These are phyloP conservation scores for Begonia peltatifolia DNA, from an alignment of 306 rosid species.

Conservation along the genomic window DNA sequence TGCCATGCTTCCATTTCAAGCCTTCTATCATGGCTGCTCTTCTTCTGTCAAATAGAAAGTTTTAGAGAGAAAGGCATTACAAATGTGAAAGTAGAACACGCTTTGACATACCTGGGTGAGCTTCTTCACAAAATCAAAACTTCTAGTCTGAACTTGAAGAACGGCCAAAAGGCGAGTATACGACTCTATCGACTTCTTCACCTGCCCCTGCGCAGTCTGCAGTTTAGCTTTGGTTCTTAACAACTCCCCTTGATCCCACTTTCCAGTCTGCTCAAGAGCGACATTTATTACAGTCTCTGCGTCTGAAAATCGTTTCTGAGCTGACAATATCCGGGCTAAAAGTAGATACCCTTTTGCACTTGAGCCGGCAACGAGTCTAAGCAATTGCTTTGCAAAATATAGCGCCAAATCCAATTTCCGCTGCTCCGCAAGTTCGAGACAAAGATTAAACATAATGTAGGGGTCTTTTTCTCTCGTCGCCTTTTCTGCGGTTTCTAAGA, in stretches of 20 bases:
- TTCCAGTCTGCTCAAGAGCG: slow-evolving; percentile 77
- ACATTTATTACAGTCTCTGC: slow-evolving; percentile 75
- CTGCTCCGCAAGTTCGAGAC: slow-evolving; percentile 83
- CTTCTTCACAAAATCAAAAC: slow-evolving; percentile 31
- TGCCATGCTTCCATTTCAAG: slow-evolving; percentile 91
- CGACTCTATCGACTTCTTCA: slow-evolving; percentile 54
- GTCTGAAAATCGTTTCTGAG: slow-evolving; percentile 51
- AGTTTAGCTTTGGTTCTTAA: slow-evolving; percentile 76
- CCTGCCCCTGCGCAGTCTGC: slow-evolving; percentile 59
- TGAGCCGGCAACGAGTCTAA: slow-evolving; percentile 69
- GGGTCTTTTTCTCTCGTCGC: slow-evolving; percentile 50
- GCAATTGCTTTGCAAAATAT: slow-evolving; percentile 45
- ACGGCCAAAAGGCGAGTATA: slow-evolving; percentile 70
- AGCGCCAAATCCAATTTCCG: slow-evolving; percentile 57
- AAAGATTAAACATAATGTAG: slow-evolving; percentile 48
- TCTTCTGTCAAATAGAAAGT: slow-evolving; percentile 21
- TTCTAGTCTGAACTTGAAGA: slow-evolving; percentile 65
- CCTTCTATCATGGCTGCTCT: slow-evolving; percentile 38
- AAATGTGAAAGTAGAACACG: background rate
- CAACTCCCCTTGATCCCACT: slow-evolving; percentile 83
- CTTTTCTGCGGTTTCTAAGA: slow-evolving; percentile 43
- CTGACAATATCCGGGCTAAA: slow-evolving; percentile 72
- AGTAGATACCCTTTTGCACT: slow-evolving; percentile 34
- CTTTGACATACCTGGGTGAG: slow-evolving; percentile 41
- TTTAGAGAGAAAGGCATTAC: background rate